These are phyloP conservation scores for Maudiozyma saulgeensis DNA, from an alignment of 805 yeast species.

Conservation along the genomic window DNA sequence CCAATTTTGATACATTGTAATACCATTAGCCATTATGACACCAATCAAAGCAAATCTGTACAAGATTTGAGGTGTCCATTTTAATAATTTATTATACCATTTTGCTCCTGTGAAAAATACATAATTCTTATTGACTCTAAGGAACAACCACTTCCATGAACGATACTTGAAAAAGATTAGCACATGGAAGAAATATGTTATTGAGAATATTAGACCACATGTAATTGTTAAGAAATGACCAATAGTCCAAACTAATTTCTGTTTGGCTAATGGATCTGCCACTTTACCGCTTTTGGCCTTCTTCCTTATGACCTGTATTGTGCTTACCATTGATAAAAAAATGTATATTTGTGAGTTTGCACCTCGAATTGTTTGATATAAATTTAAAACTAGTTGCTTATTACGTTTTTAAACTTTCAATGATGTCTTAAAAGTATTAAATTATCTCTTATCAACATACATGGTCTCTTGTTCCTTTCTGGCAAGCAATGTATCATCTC, in stretches of 20 bases:
- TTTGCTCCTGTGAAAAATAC: slow-evolving; percentile 11
- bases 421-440: too few relatives aligned
- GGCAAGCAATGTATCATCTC: too few relatives aligned
- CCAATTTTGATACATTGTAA: slow-evolving; percentile 50
- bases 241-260: slow-evolving; percentile 20
- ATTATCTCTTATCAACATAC: too few relatives aligned
- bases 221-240: slow-evolving; percentile 22
- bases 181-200: slow-evolving; percentile 21
- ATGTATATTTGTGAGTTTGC: too few relatives aligned
- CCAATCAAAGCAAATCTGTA: slow-evolving; percentile 54
- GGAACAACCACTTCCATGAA: slow-evolving; percentile 28
- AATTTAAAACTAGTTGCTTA: too few relatives aligned
- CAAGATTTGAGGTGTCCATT: slow-evolving; percentile 38
- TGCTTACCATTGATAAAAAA: slow-evolving; percentile 9
- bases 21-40: slow-evolving; percentile 39
- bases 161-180: slow-evolving; percentile 24
- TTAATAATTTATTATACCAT: slow-evolving; percentile 16
- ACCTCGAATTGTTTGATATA: too few relatives aligned
- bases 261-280: slow-evolving; percentile 17
- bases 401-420: too few relatives aligned
- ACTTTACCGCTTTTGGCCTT: slow-evolving; percentile 10
- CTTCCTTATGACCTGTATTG: slow-evolving; percentile 22
- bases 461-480: too few relatives aligned
- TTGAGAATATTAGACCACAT: slow-evolving; percentile 20
- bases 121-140: slow-evolving; percentile 18